Conservation (phyloP, 805 yeast species). For the Blastobotrys muscicola region DNA sequence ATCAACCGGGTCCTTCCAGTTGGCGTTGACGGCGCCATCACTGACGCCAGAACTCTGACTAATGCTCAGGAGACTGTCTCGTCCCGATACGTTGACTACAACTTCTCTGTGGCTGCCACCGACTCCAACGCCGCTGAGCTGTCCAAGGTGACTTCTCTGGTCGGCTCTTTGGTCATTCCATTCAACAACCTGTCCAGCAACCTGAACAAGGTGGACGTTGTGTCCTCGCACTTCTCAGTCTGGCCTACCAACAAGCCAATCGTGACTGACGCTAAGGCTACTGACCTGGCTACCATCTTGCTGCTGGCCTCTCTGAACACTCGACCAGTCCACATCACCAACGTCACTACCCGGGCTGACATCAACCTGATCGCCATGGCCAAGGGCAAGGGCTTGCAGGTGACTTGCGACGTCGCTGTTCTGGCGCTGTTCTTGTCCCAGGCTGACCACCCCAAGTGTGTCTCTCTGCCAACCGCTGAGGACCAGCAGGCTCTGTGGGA, state of each 20-base stretch:
- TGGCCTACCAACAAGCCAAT: constrained; percentile 86
- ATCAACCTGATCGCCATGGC: constrained; percentile 76
- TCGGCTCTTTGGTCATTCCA: constrained; percentile 76
- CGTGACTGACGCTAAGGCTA: constrained; percentile 83
- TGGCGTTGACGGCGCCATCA: constrained; percentile 51
- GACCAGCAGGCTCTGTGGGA: constrained; percentile 83
- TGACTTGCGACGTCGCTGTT: constrained; percentile 84
- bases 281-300: constrained; percentile 87
- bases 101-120: constrained; percentile 76
- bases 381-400: constrained; percentile 68
- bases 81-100: constrained; percentile 65
- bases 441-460: constrained; percentile 59
- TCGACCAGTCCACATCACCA: constrained; percentile 81
- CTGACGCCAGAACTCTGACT: constrained; percentile 55
- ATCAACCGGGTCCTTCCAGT: constrained; percentile 73
- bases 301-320: constrained; percentile 80
- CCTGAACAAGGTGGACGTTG: constrained; percentile 58
- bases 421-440: constrained; percentile 63
- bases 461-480: constrained; percentile 66
- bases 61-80: constrained; percentile 49
- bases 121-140: constrained; percentile 55
- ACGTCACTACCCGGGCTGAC: constrained; percentile 73
- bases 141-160: constrained; percentile 50
- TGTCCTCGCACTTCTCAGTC: constrained; percentile 65
- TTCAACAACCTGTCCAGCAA: constrained; percentile 56